These are phyloP conservation scores for Orbilia blumenaviensis DNA, from an alignment of 2,329 filamentous ascomycete genomes.

Conservation along the genomic window DNA sequence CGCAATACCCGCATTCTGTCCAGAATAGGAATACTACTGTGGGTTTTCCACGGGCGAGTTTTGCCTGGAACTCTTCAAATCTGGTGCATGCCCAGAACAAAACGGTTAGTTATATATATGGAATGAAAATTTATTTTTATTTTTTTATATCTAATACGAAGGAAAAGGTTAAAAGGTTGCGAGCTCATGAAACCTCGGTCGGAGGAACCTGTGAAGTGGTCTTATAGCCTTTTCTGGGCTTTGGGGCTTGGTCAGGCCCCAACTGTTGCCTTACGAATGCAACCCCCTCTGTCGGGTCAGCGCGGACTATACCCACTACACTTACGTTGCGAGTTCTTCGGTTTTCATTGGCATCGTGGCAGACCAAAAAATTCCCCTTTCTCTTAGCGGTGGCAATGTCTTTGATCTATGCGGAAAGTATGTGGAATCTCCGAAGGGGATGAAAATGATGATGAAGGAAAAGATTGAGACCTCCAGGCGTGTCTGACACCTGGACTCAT, in stretches of 20 bases:
- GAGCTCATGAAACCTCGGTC: constrained; percentile 11
- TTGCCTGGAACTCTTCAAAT: background rate
- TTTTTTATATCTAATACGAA: background rate
- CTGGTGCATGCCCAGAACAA: background rate
- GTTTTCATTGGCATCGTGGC: constrained; percentile 12
- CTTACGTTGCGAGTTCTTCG: constrained; percentile 4
- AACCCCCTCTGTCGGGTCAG: background rate
- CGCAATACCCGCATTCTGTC: constrained; percentile 24
- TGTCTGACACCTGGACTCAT: background rate
- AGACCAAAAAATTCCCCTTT: background rate
- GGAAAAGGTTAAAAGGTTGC: background rate
- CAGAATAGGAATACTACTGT: constrained; percentile 14
- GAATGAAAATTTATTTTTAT: background rate
- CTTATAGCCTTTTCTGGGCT: background rate
- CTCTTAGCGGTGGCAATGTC: background rate
- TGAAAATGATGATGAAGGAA: constrained; percentile 3
- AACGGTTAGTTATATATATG: background rate
- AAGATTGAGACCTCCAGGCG: constrained; percentile 2
- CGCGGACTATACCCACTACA: constrained; percentile 10
- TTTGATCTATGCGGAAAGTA: background rate
- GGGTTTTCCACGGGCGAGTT: background rate
- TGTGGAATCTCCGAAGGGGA: background rate
- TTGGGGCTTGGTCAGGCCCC: constrained; percentile 5
- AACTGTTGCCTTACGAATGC: constrained; percentile 8
- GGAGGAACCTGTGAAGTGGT: background rate